Base-by-base conservation (phyloP, 2,329 filamentous ascomycete genomes). In the Dactylonectria estremocensis region DNA sequence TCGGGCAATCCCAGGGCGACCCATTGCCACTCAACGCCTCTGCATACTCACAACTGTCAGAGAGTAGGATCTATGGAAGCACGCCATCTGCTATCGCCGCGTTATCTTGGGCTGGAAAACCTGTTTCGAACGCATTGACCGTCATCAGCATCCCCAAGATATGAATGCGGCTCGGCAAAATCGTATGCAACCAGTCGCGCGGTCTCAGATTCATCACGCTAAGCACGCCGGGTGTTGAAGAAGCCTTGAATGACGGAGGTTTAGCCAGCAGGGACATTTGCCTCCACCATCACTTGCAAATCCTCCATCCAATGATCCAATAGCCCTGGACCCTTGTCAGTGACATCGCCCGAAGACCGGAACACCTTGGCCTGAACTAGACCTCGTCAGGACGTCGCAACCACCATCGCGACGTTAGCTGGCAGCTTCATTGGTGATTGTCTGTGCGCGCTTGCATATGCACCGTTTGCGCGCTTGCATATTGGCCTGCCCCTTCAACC, bases 271-370 rank as follows among this genome's bases (percentile, higher is more conserved):
- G 28, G 53, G 52, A 48, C 52, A 28, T 28, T 58, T 52, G 31
- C 43, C 43, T 56, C 53, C 37, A 31, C 49, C 57, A 43, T 53
- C 64, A 62, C 53, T 66, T 52, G 53, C 24, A 31, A 53, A n/a
- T 35, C 50, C 10, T 14, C 20, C 50, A 35, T n/a, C 50, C 16
- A 33, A 31, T 10, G 16, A 7, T 20, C 50, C 43, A 18, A 50
- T 50, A 22, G 33, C 35, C 11, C 37, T 62, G 13, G 7, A 13
- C 49, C 52, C 31, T 37, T 57, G 18, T 22, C 40, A 53, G 28
- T 40, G 55, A 62, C 57, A 57, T 43, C 64, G 57, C 69, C 73
- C 70, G 67, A 74, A 54, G 45, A 69, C 69, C 67, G 66, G 73
- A 67, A 64, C 54, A 55, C 53, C 45, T 68, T 33, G 45, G 40